Evolutionary conservation across 2,329 filamentous ascomycete genomes (phyloP), one percentile per base, ranked within the genome.

Genomic region (Botrytis fabae): DNA sequence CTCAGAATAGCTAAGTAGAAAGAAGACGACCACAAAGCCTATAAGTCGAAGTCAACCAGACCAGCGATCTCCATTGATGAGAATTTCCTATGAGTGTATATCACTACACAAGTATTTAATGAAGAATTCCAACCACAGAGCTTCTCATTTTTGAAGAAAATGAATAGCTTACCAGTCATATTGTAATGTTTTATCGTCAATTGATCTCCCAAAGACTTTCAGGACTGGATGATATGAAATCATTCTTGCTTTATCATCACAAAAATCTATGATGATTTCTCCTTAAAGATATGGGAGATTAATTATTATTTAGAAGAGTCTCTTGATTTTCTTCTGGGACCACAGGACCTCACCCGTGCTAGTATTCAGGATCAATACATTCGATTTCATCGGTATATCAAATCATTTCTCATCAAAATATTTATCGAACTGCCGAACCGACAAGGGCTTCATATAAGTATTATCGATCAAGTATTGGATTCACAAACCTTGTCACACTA

Each of bases 11-110:
- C 79, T 79, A 28, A 82, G 79, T 54, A 82, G 77, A 69, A 80
- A 81, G 73, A 81, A 80, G 5, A 79, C 76, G 68, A 81, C 80
- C 42, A 82, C 79, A 64, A 81, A 81, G 12, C 80, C 80, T n/a
- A 81, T 76, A n/a, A 81, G 75, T 38, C 80, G 80, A 57, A 81
- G 72, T 73, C 79, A 81, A 22, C 80, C 80, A n/a, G 77, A 75
- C 79, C 78, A 81, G 51, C 77, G 74, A 66, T 81, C 75, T 9
- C 75, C 77, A 73, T 82, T 79, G 63, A 82, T 78, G 38, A 78
- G 73, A 40, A 81, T 78, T n/a, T 81, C 80, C 80, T 80, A 81
- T 2, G 80, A 80, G 71, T 82, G 79, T 63, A 82, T 79, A 65
- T 81, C 80, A 68, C 80, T 81, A 63, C 73, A 69, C 2, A 28